Percentiles rank a stretch among this genome's conserved stretches.
Evolutionary conservation across 2,329 filamentous ascomycete species (phyloP).

Genomic region (Calonectria hawksworthii): DNA sequence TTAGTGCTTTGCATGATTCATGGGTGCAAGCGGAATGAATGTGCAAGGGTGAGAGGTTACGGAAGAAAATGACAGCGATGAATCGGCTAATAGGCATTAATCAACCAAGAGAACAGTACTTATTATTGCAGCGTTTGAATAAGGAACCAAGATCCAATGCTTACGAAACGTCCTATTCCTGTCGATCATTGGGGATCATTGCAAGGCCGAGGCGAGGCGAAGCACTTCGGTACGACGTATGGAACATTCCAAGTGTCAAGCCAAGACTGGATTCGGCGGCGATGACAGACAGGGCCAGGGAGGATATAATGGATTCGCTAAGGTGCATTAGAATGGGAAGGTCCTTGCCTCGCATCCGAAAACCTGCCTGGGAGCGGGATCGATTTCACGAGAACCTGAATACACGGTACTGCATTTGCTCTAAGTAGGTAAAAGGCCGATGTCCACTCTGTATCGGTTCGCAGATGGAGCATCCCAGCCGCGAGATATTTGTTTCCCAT

Average conservation of each 20-base stretch:
- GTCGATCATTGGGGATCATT: background rate
- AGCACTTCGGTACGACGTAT: background rate
- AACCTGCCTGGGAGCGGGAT: background rate
- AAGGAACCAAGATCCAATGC: background rate
- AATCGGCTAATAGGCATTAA: background rate
- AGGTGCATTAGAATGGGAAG: slow-evolving; percentile 1
- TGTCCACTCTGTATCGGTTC: background rate
- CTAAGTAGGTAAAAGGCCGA: background rate
- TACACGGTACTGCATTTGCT: background rate
- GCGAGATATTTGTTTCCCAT: background rate
- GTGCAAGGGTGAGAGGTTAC: background rate
- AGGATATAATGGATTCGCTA: slow-evolving; percentile 5
- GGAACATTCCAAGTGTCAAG: slow-evolving; percentile 14
- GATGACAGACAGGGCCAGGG: background rate
- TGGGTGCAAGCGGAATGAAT: background rate
- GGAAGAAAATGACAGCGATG: too few species aligned
- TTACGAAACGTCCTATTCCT: background rate
- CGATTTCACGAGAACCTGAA: background rate
- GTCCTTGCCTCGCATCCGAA: background rate
- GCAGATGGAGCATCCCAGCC: background rate
- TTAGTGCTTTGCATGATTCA: background rate
- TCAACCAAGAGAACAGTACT: background rate
- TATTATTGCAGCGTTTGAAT: background rate
- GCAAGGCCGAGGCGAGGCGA: background rate
- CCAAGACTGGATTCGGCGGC: background rate